Conservation (phyloP, 1,284 basidiomycete genomes). For the Pholiota adiposa region DNA sequence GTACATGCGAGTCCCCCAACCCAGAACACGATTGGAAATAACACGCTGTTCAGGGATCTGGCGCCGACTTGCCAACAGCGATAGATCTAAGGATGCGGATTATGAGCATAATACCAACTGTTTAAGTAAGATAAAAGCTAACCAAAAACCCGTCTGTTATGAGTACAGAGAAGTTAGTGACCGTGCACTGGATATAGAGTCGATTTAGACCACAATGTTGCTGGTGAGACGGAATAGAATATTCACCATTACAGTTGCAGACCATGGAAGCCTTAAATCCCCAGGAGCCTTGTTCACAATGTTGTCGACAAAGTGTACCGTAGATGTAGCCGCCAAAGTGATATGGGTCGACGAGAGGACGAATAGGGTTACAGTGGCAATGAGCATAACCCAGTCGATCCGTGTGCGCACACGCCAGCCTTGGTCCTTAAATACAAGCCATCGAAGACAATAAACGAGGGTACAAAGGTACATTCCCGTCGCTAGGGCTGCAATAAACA, state of each 20-base stretch:
- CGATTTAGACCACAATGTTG: not conserved
- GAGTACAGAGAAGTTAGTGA: constrained; percentile 7
- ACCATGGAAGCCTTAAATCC: constrained; percentile 4
- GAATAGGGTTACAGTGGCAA: not conserved
- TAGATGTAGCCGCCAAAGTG: constrained; percentile 1
- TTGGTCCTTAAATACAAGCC: constrained; percentile 5
- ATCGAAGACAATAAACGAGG: constrained; percentile 1
- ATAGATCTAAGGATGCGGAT: constrained; percentile 10
- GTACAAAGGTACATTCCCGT: constrained; percentile 11
- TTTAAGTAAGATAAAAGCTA: too few species aligned
- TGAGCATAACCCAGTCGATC: not conserved
- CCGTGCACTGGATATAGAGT: constrained; percentile 7
- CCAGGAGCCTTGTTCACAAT: not conserved
- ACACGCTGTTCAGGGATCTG: not conserved
- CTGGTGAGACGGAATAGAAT: too few species aligned
- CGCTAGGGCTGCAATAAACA: constrained; percentile 5
- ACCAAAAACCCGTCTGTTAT: constrained; percentile 10
- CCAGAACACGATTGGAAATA: constrained; percentile 16
- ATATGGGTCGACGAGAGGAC: constrained; percentile 3
- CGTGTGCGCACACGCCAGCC: constrained; percentile 3
- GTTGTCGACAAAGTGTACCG: not conserved
- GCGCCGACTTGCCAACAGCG: constrained; percentile 16
- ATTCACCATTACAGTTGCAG: constrained; percentile 8
- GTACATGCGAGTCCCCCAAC: constrained; percentile 15
- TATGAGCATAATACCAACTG: too few species aligned